Conservation (phyloP, 257 asterid species). For the Dorcoceras hygrometricum region DNA sequence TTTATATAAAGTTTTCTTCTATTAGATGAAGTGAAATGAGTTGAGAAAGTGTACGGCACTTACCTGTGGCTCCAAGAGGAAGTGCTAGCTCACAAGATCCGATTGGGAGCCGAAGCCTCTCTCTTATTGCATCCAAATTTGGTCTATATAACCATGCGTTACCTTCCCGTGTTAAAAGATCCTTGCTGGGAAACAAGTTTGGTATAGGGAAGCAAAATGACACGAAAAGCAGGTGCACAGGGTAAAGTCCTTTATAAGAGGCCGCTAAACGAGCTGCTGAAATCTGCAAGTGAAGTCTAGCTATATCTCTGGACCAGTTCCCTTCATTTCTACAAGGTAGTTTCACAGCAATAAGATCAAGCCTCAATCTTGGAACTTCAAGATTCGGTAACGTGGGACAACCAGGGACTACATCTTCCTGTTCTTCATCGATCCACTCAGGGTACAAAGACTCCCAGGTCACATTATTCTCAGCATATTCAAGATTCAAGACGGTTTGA, state of each 20-base stretch:
- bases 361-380: constrained; percentile 47
- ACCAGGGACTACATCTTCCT: constrained; percentile 61
- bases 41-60: neutral
- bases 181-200: constrained; percentile 59
- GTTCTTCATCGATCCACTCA: constrained; percentile 96
- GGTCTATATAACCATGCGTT: constrained; percentile 66
- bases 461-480: constrained; percentile 46
- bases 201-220: constrained; percentile 69
- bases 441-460: constrained; percentile 80
- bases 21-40: neutral
- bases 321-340: constrained; percentile 76
- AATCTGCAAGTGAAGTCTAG: constrained; percentile 70
- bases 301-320: constrained; percentile 81
- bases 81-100: constrained; percentile 95
- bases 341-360: constrained; percentile 72
- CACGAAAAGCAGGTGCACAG: constrained; percentile 52
- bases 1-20: neutral
- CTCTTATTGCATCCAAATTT: constrained; percentile 37
- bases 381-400: constrained; percentile 69
- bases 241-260: constrained; percentile 50
- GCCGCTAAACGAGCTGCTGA: constrained; percentile 65
- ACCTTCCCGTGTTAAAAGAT: constrained; percentile 52
- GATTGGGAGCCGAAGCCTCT: constrained; percentile 64
- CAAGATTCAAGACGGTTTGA: constrained; percentile 44
- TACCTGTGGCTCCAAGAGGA: constrained; percentile 65